Percentiles rank a stretch among this genome's conserved stretches.
Conservation (phyloP, 2,329 filamentous ascomycete genomes). For the Aspergillus japonicus region DNA sequence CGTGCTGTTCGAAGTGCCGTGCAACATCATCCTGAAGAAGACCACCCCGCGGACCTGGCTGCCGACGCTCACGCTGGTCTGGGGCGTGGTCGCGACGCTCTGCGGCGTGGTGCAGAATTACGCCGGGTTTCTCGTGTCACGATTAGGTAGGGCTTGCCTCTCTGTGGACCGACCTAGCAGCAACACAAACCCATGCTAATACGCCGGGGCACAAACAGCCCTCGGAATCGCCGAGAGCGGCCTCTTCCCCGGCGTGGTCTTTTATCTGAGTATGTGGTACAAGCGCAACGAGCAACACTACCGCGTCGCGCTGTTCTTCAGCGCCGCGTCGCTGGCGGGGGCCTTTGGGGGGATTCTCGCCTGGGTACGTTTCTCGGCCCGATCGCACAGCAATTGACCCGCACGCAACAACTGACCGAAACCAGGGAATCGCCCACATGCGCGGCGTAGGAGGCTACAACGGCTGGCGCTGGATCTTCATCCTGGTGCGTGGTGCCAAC, state of each 20-base stretch:
- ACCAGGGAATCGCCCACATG: conserved; percentile 49
- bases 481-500: conserved; percentile 43
- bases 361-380: conserved; percentile 31
- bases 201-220: conserved; percentile 27
- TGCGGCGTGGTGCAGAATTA: conserved; percentile 51
- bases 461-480: conserved; percentile 66
- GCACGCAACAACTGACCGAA: not conserved
- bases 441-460: conserved; percentile 48
- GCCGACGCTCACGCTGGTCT: conserved; percentile 45
- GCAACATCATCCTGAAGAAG: conserved; percentile 43
- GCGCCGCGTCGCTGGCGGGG: conserved; percentile 57
- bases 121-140: conserved; percentile 47
- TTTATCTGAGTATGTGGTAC: conserved; percentile 64
- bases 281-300: conserved; percentile 59
- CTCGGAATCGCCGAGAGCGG: conserved; percentile 55
- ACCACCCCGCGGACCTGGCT: conserved; percentile 41
- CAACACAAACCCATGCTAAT: not conserved
- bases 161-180: too few species aligned
- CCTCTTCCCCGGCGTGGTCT: conserved; percentile 56
- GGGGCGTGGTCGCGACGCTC: conserved; percentile 53
- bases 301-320: conserved; percentile 60
- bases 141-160: conserved; percentile 34
- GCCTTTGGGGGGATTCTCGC: conserved; percentile 63
- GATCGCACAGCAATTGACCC: not conserved
- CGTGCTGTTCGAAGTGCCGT: conserved; percentile 42